Percentiles rank a stretch among this genome's conserved stretches.
Conservation (phyloP, 768 basidiomycete genomes). For the Lactifluus rugatus region DNA sequence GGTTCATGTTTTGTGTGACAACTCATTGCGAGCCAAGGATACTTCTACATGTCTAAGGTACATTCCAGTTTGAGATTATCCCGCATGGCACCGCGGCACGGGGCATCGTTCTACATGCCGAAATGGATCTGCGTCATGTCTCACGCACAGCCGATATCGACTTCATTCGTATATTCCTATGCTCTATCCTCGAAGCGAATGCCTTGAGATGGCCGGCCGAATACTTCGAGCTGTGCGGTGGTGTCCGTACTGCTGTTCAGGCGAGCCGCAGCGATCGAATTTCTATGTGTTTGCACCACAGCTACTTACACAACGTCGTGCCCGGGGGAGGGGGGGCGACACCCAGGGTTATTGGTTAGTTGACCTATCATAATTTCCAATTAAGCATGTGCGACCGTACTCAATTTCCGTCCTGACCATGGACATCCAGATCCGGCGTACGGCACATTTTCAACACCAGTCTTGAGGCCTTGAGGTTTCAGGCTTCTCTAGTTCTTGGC, state of each 20-base stretch:
- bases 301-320: not conserved
- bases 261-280: not conserved
- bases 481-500: constrained; percentile 1
- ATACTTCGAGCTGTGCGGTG: not conserved
- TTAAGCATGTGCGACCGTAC: not conserved
- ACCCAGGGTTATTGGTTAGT: not conserved
- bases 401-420: not conserved
- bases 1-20: constrained; percentile 4
- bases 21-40: not conserved
- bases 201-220: not conserved
- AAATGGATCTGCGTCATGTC: not conserved
- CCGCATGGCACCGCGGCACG: not conserved
- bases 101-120: not conserved
- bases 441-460: not conserved
- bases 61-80: not conserved
- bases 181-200: not conserved
- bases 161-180: not conserved
- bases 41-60: not conserved
- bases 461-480: not conserved
- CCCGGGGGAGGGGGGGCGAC: not conserved
- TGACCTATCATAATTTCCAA: not conserved
- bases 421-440: not conserved
- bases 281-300: not conserved
- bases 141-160: not conserved
- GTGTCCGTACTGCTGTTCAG: not conserved